Conservation (phyloP, 352 stramenopile genomes). For the Globisporangium carolinianum region DNA sequence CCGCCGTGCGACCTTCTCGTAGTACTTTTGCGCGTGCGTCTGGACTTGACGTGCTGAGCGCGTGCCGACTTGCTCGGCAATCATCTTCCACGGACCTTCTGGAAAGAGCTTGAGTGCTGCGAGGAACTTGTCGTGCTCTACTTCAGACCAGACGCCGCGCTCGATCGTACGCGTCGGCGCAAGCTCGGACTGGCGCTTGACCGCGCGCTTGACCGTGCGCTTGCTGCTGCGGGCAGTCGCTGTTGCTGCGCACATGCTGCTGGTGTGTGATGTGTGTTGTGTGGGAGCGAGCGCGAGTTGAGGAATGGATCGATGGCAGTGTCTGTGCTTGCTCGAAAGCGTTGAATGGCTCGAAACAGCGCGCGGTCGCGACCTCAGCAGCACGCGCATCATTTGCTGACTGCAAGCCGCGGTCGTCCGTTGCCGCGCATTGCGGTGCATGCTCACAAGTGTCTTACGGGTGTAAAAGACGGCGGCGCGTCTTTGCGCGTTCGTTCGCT, state of each 20-base stretch:
- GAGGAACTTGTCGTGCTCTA: constrained; percentile 34
- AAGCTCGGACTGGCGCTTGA: background rate
- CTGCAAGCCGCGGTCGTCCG: too few relatives aligned
- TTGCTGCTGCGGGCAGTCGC: background rate
- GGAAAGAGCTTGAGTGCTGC: constrained; percentile 21
- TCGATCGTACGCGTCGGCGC: constrained; percentile 2
- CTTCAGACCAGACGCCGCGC: constrained; percentile 23
- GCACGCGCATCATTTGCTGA: background rate
- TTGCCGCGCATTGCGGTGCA: too few relatives aligned
- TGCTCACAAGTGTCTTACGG: too few relatives aligned
- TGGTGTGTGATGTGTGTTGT: background rate
- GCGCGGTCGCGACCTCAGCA: background rate
- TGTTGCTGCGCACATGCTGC: background rate
- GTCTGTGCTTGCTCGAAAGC: background rate
- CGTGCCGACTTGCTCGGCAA: constrained; percentile 24
- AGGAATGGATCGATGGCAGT: background rate
- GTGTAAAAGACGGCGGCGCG: background rate
- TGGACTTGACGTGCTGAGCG: constrained; percentile 57
- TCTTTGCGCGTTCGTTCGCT: background rate
- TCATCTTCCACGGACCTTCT: constrained; percentile 25
- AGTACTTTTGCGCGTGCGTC: constrained; percentile 54
- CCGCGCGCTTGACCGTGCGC: background rate
- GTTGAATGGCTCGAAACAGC: background rate
- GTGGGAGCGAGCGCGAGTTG: background rate
- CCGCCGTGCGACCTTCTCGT: constrained; percentile 61